These are phyloP conservation scores for Pythium dissimile DNA, from an alignment of 352 stramenopile genomes.

Conservation along the genomic window DNA sequence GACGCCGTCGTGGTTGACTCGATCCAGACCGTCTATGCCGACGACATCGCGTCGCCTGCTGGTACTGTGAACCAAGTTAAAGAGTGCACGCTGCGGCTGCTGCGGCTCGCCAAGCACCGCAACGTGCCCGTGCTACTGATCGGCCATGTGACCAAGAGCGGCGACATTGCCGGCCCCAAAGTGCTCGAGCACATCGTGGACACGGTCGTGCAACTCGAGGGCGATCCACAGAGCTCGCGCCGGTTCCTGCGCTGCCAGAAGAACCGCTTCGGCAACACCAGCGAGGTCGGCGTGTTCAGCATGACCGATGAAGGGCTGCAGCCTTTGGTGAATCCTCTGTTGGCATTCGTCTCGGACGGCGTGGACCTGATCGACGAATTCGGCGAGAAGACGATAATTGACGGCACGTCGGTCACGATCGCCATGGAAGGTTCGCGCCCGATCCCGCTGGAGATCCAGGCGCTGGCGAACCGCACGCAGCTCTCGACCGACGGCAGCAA, in stretches of 20 bases:
- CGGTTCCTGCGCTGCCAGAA: constrained; percentile 93
- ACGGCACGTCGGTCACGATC: constrained; percentile 89
- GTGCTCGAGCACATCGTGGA: constrained; percentile 92
- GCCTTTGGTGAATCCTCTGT: constrained; percentile 71
- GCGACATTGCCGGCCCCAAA: constrained; percentile 94
- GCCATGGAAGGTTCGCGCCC: constrained; percentile 92
- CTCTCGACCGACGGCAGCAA: constrained; percentile 19
- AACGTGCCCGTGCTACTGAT: constrained; percentile 93
- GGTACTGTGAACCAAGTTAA: constrained; percentile 93
- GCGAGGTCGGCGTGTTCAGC: constrained; percentile 95
- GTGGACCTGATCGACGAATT: constrained; percentile 24
- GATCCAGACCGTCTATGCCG: constrained; percentile 95
- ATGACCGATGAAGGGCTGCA: constrained; percentile 88
- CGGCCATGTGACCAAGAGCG: constrained; percentile 96
- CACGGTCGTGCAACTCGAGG: constrained; percentile 95
- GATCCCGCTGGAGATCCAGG: constrained; percentile 95
- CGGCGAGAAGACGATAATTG: constrained; percentile 16
- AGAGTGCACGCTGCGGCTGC: constrained; percentile 92
- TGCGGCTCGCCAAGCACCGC: constrained; percentile 92
- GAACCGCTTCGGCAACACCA: constrained; percentile 95
- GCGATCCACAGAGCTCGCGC: constrained; percentile 74
- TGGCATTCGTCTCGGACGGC: constrained; percentile 68
- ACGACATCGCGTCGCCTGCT: constrained; percentile 75
- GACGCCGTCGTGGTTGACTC: constrained; percentile 92
- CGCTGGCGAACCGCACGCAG: constrained; percentile 76